Base-by-base conservation (phyloP, 148 eudicot species). In the Rhododendron molle region DNA sequence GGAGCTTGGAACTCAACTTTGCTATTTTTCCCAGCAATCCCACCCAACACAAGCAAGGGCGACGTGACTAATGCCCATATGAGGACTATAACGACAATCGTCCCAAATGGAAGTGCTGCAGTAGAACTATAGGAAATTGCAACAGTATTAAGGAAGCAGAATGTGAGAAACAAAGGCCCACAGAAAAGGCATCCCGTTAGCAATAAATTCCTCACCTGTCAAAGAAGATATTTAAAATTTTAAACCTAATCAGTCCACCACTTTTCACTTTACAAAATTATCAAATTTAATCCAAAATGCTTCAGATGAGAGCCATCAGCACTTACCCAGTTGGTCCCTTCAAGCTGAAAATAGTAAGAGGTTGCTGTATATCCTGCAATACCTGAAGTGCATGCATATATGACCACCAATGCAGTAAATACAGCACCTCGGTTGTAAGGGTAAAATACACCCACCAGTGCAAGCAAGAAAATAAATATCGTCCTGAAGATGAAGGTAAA, bases 381-480 rank as follows among this genome's bases (percentile, higher is more conserved):
- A 23, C 91, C 91, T 80, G 93, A 91, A 69, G 93, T 91, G 83
- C 89, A 90, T 2, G 93, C 93, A 82, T 91, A 91, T 50, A 91
- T 88, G 32, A 91, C 87, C 77, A 91, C 93, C 84, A 91, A 81
- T 7, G 93, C 90, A 44, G 93, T 91, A 71, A 91, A 91, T 54
- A 91, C 86, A 49, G 93, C 90, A 67, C 93, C 93, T 1, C 93
- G 91, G 82, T 89, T 91, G 88, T 91, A 91, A n/a, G 93, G 93
- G 78, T 91, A 89, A 73, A 91, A 91, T 13, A 91, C 93, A 23
- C 93, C 93, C 80, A 91, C 93, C 18, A 91, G 86, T 2, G 91
- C 91, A 36, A 91, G 90, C 18, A 87, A 23, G 46, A 91, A 89
- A 30, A 91, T 89, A 44, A 89, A 88, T 30, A 87, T 74, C 28